Evolutionary conservation across 1,139 yeast species (phyloP).

Genomic region (Suhomyces yuchorum): DNA sequence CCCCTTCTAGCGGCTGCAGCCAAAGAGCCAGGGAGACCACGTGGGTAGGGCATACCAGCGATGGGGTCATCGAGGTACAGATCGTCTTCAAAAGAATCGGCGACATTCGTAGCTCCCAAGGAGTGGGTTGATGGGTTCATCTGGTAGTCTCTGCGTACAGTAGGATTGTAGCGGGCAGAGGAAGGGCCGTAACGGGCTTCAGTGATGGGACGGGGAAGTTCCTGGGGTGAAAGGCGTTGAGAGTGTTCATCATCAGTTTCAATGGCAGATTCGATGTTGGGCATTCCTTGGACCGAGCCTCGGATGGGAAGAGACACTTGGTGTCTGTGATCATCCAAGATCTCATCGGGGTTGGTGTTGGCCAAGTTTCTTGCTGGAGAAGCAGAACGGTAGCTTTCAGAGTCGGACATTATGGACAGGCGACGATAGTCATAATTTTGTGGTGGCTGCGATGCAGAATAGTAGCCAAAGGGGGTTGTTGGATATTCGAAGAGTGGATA

Average conservation of each 20-base stretch:
- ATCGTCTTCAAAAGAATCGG: slow-evolving; percentile 25
- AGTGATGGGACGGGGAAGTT: background rate
- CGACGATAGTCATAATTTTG: slow-evolving; percentile 5
- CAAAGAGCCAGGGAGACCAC: slow-evolving; percentile 17
- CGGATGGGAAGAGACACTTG: slow-evolving; percentile 50
- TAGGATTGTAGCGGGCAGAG: background rate
- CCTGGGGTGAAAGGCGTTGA: background rate
- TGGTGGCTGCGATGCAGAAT: background rate
- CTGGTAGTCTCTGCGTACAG: slow-evolving; percentile 1
- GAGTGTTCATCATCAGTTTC: slow-evolving; percentile 13
- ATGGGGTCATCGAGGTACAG: slow-evolving; percentile 21
- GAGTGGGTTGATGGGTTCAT: background rate
- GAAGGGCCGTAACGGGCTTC: background rate
- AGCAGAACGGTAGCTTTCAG: slow-evolving; percentile 44
- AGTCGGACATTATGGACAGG: slow-evolving; percentile 43
- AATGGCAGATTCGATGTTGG: slow-evolving; percentile 10
- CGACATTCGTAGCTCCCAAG: slow-evolving; percentile 28
- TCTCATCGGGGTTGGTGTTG: slow-evolving; percentile 47
- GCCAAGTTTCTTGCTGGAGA: slow-evolving; percentile 28
- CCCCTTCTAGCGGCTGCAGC: slow-evolving; percentile 25
- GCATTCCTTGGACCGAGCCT: slow-evolving; percentile 7
- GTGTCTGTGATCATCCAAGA: slow-evolving; percentile 58
- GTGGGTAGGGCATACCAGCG: slow-evolving; percentile 19
- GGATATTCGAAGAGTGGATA: background rate
- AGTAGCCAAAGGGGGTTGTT: background rate